A percentile compares a stretch with the other conserved stretches of the same genome.
Evolutionary conservation across 345 rosid genomes (phyloP).

Genomic region (Arabis hirsuta): DNA sequence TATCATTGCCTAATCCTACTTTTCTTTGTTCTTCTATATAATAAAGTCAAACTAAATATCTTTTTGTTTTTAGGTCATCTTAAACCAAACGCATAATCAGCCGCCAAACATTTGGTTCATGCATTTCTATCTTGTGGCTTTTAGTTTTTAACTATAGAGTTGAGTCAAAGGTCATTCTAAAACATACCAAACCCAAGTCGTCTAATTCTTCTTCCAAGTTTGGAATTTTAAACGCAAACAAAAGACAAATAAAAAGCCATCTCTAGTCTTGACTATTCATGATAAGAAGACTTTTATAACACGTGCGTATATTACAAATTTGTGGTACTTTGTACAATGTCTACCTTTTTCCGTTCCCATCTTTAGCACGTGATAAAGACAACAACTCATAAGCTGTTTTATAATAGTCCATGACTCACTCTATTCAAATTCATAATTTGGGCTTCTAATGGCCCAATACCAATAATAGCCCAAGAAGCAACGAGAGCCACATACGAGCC

Average conservation of each 20-base stretch:
- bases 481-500: background rate
- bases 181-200: conserved; percentile 21
- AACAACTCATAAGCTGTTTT: background rate
- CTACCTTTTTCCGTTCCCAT: background rate
- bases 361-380: conserved; percentile 20
- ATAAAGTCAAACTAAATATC: conserved; percentile 28
- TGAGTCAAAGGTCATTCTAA: conserved; percentile 35
- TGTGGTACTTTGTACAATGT: background rate
- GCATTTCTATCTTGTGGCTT: conserved; percentile 31
- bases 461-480: background rate
- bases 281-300: conserved; percentile 28
- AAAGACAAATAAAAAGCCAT: conserved; percentile 19
- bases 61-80: background rate
- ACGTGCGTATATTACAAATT: conserved; percentile 27
- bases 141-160: background rate
- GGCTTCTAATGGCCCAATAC: conserved; percentile 1
- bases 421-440: background rate
- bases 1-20: background rate
- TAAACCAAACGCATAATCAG: conserved; percentile 34
- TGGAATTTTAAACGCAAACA: background rate
- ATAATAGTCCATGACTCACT: background rate
- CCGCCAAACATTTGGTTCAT: conserved; percentile 36
- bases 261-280: conserved; percentile 34
- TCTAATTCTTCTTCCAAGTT: conserved; percentile 2
- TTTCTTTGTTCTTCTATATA: background rate